A percentile compares a stretch with the other conserved stretches of the same genome.
These are phyloP conservation scores for Favolaschia claudopus DNA, from an alignment of 768 basidiomycete species.

Conservation along the genomic window DNA sequence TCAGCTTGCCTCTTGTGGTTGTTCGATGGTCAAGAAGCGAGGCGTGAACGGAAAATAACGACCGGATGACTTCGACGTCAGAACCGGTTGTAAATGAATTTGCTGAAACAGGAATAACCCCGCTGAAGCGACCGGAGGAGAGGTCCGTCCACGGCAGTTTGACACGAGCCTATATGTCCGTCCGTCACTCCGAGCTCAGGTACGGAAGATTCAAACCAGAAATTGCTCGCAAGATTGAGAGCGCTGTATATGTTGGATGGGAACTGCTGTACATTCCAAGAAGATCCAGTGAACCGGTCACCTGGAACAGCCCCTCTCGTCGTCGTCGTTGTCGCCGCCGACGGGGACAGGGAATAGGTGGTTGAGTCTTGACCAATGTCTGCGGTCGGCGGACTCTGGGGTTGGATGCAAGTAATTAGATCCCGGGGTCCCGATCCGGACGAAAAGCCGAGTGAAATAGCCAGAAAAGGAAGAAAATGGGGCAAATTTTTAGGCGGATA, in stretches of 20 bases:
- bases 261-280: too few relatives aligned
- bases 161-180: neutral
- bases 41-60: slow-evolving; percentile 10
- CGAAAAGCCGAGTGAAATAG: too few relatives aligned
- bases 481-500: neutral
- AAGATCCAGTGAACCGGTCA: too few relatives aligned
- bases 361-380: too few relatives aligned
- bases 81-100: slow-evolving; percentile 6
- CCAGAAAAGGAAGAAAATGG: too few relatives aligned
- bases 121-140: neutral
- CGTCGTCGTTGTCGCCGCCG: too few relatives aligned
- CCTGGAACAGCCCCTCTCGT: too few relatives aligned
- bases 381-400: neutral
- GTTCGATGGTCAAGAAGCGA: neutral
- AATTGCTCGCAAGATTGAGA: too few relatives aligned
- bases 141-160: neutral
- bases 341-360: too few relatives aligned
- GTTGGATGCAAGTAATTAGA: neutral
- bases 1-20: slow-evolving; percentile 17
- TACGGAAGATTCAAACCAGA: too few relatives aligned
- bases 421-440: slow-evolving; percentile 12
- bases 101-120: neutral
- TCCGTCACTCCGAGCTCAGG: neutral
- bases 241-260: too few relatives aligned
- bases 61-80: slow-evolving; percentile 10